These are phyloP conservation scores for Solanum aculeatissimum DNA, from an alignment of 305 asterid genomes.

Conservation along the genomic window DNA sequence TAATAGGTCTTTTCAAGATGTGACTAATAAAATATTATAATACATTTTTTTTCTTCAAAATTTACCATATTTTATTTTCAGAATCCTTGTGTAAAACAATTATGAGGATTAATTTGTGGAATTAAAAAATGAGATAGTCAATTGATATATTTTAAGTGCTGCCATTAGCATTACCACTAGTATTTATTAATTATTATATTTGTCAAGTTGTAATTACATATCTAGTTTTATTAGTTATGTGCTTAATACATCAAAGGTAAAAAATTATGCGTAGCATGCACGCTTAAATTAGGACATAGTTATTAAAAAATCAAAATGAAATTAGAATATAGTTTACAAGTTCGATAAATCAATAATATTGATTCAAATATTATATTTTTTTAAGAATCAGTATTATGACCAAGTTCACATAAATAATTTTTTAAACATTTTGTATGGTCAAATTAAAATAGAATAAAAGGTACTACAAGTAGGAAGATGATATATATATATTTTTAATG, in stretches of 20 bases:
- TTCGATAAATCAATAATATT: background rate
- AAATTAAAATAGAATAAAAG: background rate
- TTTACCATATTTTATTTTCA: background rate
- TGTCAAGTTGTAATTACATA: background rate
- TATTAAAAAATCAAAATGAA: background rate
- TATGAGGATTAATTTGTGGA: background rate
- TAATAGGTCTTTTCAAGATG: background rate
- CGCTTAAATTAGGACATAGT: background rate
- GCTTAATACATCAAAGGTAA: background rate
- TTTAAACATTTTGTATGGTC: background rate
- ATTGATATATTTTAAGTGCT: background rate
- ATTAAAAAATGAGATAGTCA: background rate
- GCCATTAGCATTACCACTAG: background rate
- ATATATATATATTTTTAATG: background rate
- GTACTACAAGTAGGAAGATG: background rate
- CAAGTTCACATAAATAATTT: background rate
- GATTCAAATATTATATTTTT: background rate
- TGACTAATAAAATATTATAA: background rate
- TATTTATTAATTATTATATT: background rate
- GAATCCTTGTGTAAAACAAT: background rate
- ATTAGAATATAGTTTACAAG: background rate
- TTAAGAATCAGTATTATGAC: no score
- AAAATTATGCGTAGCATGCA: background rate
- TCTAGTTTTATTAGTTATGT: background rate
- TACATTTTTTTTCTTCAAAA: no score